Evolutionary conservation across 1,284 basidiomycete genomes (phyloP), one percentile per base, ranked within the genome.

Genomic region (Thelephora terrestris): DNA sequence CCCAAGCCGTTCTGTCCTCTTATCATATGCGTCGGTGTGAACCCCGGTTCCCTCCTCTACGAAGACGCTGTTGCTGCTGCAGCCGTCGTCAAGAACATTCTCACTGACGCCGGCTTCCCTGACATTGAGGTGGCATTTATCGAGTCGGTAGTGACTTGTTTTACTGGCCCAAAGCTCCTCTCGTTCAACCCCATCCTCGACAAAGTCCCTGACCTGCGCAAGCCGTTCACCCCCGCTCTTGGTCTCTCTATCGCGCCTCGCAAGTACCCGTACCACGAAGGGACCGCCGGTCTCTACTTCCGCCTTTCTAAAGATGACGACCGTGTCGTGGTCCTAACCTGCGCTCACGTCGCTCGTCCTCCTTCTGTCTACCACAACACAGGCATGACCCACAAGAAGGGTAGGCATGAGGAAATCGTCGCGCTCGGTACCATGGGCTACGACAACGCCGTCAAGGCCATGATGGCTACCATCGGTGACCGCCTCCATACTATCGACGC

Each of bases 201-300:
- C 52, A 16, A 48, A 34, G 47, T 58, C 49, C 36, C 55, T 43
- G 58, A 60, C 1, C 45, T 65, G 18, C 55, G 60, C 43, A 59
- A 58, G 42, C 62, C 61, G 14, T 64, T 70, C 55, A 64, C 65
- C n/a, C 43, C 58, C 51, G 48, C 61, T 18, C 67, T 70, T 39
- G 64, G 68, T 48, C 55, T 70, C 44, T 47, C 50, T 3, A 64
- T 70, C 49, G 57, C 62, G 27, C 52, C 62, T 35, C 52, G 51
- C 24, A 54, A 55, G 40, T 47, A 24, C 14, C 64, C 66, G 40
- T 42, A 61, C 49, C 53, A 45, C 45, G 61, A 67, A 52, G 67
- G 68, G 44, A 69, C 66, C 2, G 61, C 55, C 16, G 57, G 51
- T 46, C 49, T 70, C 47, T 71, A 58, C 58, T 50, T 65, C 51